These are phyloP conservation scores for Macrotyloma uniflorum DNA, from an alignment of 306 rosid species.

Conservation along the genomic window DNA sequence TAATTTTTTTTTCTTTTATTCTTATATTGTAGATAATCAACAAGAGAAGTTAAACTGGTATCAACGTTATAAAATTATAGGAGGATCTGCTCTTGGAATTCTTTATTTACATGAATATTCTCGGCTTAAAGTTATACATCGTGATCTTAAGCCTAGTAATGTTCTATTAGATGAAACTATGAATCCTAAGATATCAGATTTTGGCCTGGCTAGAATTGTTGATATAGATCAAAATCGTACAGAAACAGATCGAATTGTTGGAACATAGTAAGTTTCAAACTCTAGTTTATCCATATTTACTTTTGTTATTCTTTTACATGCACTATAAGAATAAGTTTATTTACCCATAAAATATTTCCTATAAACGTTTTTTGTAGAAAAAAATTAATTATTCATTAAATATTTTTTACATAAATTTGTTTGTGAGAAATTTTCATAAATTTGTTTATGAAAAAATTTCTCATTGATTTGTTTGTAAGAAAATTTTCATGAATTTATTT, in stretches of 20 bases:
- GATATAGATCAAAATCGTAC: slow-evolving; percentile 32
- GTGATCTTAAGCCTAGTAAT: slow-evolving; percentile 40
- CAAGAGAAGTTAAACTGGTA: slow-evolving; percentile 36
- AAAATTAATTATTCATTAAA: too few relatives aligned
- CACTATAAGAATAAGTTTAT: too few relatives aligned
- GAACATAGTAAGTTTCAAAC: slow-evolving; percentile 56
- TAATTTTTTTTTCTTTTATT: too few relatives aligned
- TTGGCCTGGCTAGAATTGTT: slow-evolving; percentile 55
- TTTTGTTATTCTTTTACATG: neutral
- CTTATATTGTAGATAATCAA: too few relatives aligned
- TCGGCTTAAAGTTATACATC: slow-evolving; percentile 44
- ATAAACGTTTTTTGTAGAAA: too few relatives aligned
- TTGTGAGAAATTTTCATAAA: too few relatives aligned
- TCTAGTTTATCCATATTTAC: neutral
- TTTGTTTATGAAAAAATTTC: too few relatives aligned
- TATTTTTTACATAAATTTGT: too few relatives aligned
- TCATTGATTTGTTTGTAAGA: too few relatives aligned
- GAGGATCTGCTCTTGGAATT: slow-evolving; percentile 47
- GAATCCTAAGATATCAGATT: slow-evolving; percentile 61
- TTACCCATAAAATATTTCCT: too few relatives aligned
- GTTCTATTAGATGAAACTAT: slow-evolving; percentile 47
- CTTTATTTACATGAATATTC: slow-evolving; percentile 62
- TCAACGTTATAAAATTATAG: slow-evolving; percentile 34
- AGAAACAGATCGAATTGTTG: slow-evolving; percentile 38
- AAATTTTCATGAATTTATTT: too few relatives aligned